phyloP scores from a whole-genome alignment of 164 flowering plant genomes.

The Paratinospora sagittata region DNA sequence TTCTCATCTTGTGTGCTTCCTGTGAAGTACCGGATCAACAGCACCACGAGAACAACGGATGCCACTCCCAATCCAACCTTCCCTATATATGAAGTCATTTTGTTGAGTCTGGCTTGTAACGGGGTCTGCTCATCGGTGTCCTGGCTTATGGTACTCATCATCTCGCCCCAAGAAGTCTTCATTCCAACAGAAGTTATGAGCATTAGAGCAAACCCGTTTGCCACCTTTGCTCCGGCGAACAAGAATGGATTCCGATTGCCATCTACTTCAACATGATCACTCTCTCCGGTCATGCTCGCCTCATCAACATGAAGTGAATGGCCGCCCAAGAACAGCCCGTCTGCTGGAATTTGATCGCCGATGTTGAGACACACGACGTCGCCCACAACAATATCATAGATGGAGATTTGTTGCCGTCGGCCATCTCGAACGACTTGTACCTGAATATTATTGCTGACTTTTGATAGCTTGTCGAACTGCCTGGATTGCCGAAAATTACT shows the following conservation, averaged over 20 bases:
- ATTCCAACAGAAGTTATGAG: slow-evolving; percentile 41
- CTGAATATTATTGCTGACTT: slow-evolving; percentile 25
- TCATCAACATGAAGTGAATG: slow-evolving; percentile 44
- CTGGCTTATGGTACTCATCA: slow-evolving; percentile 49
- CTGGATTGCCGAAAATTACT: slow-evolving; percentile 33
- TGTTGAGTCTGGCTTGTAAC: slow-evolving; percentile 48
- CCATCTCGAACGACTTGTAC: slow-evolving; percentile 38
- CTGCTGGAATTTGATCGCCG: slow-evolving; percentile 58
- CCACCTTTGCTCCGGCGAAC: slow-evolving; percentile 37
- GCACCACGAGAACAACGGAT: slow-evolving; percentile 30
- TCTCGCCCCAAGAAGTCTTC: slow-evolving; percentile 39
- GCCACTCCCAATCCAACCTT: slow-evolving; percentile 52
- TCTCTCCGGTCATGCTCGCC: slow-evolving; percentile 45
- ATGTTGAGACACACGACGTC: slow-evolving; percentile 36
- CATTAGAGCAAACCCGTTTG: slow-evolving; percentile 45
- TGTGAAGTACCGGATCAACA: slow-evolving; percentile 32
- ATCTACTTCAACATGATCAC: slow-evolving; percentile 30
- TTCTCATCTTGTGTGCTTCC: slow-evolving; percentile 32
- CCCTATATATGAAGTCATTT: slow-evolving; percentile 50
- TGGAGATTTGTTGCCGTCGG: slow-evolving; percentile 23
- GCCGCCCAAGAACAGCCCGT: slow-evolving; percentile 43
- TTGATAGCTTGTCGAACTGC: slow-evolving; percentile 34
- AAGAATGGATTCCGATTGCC: slow-evolving; percentile 22
- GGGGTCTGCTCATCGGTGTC: slow-evolving; percentile 50
- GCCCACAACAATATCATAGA: slow-evolving; percentile 44